A percentile compares a stretch with the other conserved stretches of the same genome.
These are phyloP conservation scores for Cryptococcus wingfieldii DNA, from an alignment of 1,284 basidiomycete genomes.

Conservation along the genomic window DNA sequence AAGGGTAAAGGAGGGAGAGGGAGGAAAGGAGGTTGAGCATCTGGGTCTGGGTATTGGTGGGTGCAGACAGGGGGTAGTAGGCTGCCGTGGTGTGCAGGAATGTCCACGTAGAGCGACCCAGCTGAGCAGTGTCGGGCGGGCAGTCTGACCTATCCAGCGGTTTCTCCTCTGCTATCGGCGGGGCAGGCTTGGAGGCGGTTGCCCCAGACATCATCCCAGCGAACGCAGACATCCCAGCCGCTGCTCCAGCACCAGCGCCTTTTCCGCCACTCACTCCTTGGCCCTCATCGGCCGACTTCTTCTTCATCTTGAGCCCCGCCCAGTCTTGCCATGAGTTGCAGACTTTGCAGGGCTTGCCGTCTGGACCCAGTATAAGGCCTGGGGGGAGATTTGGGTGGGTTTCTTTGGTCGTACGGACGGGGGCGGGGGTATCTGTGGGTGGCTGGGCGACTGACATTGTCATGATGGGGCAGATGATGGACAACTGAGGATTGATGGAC, in stretches of 20 bases:
- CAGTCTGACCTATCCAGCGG: slow-evolving; percentile 59
- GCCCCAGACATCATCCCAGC: slow-evolving; percentile 22
- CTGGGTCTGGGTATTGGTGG: slow-evolving; percentile 64
- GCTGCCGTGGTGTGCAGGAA: slow-evolving; percentile 91
- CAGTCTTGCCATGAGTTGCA: slow-evolving; percentile 77
- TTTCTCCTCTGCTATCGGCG: slow-evolving; percentile 5
- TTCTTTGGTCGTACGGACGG: slow-evolving; percentile 39
- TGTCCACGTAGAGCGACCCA: slow-evolving; percentile 89
- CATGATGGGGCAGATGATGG: too few species aligned
- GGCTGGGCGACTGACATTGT: too few species aligned
- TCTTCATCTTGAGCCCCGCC: slow-evolving; percentile 54
- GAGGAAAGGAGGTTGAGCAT: slow-evolving; percentile 75
- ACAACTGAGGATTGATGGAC: too few species aligned
- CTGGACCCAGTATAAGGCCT: slow-evolving; percentile 79
- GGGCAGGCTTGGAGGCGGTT: neutral
- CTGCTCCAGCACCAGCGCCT: neutral
- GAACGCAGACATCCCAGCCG: slow-evolving; percentile 20
- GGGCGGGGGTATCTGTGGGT: slow-evolving; percentile 1
- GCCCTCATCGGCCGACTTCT: slow-evolving; percentile 16
- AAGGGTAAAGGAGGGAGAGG: slow-evolving; percentile 79
- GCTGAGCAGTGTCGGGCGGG: slow-evolving; percentile 78
- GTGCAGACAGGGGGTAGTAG: slow-evolving; percentile 80
- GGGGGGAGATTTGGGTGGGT: slow-evolving; percentile 56
- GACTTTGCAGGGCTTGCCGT: slow-evolving; percentile 90
- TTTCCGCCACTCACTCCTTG: slow-evolving; percentile 6